Evolutionary conservation across 495 filamentous ascomycete genomes (phyloP), one percentile per base, ranked within the genome.

Genomic region (Apiosordaria backusii): DNA sequence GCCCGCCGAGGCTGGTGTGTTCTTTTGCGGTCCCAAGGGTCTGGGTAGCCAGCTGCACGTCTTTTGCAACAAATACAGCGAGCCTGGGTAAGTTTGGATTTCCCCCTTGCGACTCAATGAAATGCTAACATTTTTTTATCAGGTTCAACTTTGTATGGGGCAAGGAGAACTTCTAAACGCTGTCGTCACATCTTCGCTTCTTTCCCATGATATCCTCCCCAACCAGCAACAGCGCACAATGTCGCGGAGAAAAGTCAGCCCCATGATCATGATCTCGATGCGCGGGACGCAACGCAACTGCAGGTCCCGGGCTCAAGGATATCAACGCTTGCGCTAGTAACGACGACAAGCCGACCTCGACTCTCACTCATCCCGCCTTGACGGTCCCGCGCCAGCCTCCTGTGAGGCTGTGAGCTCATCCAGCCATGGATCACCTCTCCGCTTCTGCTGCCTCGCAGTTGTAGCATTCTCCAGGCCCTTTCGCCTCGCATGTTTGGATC

Each of bases 21-120:
- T 92, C 79, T 92, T 92, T 78, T 92, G 89, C 77, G 89, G 89
- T 4, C 89, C 89, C 50, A 90, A 90, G 77, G 83, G 83, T 7
- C 76, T 92, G 58, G 89, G 89, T 26, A 88, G 85, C 72, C 74
- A 82, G 67, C 74, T 92, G 64, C 89, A 91, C 73, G 82, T 89
- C 65, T 91, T 87, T 78, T 91, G 89, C 75, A 92, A 92, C 73
- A 86, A 88, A 77, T 90, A 92, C 78, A 88, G 85, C 57, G 88
- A 90, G 72, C 89, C 89, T 73, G 89, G 86, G 74, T 88, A 77
- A 76, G 80, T 79, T 25, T 3, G 45, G 58, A n/a, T 53, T 54
- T 65, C 35, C 65, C 65, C 16, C 50, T 2, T 21, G 16, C 25
- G 13, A 19, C 7, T 1, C 23, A 15, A 18, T 40, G 7, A 29